Evolutionary conservation across 2,329 filamentous ascomycete genomes (phyloP).

Genomic region (Cladophialophora exuberans): DNA sequence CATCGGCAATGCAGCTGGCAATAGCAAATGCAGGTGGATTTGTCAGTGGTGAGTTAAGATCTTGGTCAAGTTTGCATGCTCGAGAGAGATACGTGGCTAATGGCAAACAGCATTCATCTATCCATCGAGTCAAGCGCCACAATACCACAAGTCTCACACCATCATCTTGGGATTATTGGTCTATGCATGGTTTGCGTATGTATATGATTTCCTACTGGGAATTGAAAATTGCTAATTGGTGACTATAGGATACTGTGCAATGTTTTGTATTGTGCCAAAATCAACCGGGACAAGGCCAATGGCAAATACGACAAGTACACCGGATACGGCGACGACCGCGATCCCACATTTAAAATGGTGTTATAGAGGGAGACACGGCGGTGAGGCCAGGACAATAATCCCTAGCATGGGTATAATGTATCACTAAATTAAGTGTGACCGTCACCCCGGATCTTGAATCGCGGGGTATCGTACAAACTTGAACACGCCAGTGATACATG

Average conservation of each 20-base stretch:
- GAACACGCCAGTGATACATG: no score
- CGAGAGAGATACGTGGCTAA: neutral
- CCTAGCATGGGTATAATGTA: no score
- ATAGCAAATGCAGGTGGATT: constrained; percentile 71
- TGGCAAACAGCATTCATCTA: constrained; percentile 60
- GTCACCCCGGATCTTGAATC: no score
- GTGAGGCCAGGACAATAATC: no score
- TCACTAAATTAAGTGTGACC: no score
- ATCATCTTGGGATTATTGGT: constrained; percentile 64
- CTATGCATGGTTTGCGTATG: constrained; percentile 67
- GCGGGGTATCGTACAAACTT: no score
- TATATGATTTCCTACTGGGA: constrained; percentile 25
- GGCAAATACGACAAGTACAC: constrained; percentile 63
- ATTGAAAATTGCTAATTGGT: constrained; percentile 28
- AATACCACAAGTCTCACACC: constrained; percentile 64
- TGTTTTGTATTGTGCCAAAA: constrained; percentile 64
- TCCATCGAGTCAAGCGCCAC: constrained; percentile 58
- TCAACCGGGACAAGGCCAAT: constrained; percentile 64
- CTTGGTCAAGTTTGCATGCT: neutral
- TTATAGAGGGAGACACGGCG: constrained; percentile 44
- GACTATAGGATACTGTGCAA: constrained; percentile 59
- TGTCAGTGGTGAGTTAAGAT: constrained; percentile 49
- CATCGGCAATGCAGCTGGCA: constrained; percentile 61
- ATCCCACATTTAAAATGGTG: constrained; percentile 65
- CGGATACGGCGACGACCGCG: constrained; percentile 65